Evolutionary conservation across 2,329 filamentous ascomycete genomes (phyloP), one percentile per base, ranked within the genome.

Genomic region (Gnomoniopsis sp.): DNA sequence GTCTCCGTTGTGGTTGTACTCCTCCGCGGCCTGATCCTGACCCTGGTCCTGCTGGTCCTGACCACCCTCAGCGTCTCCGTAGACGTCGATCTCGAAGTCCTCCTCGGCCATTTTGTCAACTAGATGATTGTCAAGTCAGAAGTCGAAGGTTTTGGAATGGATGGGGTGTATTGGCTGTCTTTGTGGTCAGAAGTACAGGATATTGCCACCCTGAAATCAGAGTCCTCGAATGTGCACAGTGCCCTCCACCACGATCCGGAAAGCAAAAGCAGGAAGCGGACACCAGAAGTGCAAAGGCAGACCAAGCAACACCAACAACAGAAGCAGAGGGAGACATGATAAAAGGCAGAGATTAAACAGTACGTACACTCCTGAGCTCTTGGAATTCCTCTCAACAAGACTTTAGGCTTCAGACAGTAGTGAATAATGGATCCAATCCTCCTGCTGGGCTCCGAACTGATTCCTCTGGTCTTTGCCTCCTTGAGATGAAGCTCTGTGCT

Each of bases 71-170:
- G 78, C 76, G 66, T 88, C 86, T 66, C 85, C 86, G 69, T 89
- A 89, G 67, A 89, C 86, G 65, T 89, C 87, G 74, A 89, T 88
- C 66, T 89, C 87, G 71, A 87, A 88, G 67, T 88, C 85, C 68
- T 88, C 85, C 67, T 89, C 86, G 65, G 86, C 84, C 86, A 88
- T 89, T 53, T 68, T 74, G 68, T 36, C 48, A 49, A 33, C 57
- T 59, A 59, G 41, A 57, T 7, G 23, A n/a, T 22, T 34, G 38
- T 59, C 49, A 59, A 59, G 52, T 55, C 33, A 48, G 49, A 54
- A 53, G 41, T 41, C 53, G 30, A 55, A 59, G 58, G 50, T 46
- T 26, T 59, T 62, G 57, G 63, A 57, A 62, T 68, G 65, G 63
- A 64, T 60, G 66, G 62, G 67, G 65, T 68, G 68, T 66, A 68